Conservation (phyloP, 2,329 filamentous ascomycete genomes). For the Ambrosiella beaveri region DNA sequence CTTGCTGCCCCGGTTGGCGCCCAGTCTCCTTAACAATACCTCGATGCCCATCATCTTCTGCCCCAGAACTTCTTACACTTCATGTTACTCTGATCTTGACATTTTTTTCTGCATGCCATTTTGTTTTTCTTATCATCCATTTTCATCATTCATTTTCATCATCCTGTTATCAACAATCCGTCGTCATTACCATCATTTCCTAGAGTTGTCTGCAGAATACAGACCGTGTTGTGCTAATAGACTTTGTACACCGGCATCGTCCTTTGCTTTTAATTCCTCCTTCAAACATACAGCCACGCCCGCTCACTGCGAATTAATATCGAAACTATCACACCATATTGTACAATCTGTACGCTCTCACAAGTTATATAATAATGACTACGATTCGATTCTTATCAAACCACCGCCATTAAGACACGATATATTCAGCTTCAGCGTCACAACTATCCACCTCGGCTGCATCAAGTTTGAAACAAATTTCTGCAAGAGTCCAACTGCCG, state of each 20-base stretch:
- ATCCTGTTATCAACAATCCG: not conserved
- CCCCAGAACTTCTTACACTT: not conserved
- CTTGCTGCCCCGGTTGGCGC: not conserved
- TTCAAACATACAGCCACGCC: not conserved
- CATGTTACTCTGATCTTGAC: conserved; percentile 1
- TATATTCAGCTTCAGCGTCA: too few species aligned
- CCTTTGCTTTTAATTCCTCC: not conserved
- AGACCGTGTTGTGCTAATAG: not conserved
- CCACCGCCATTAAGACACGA: too few species aligned
- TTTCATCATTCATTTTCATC: not conserved
- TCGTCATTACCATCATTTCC: too few species aligned
- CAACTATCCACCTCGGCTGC: too few species aligned
- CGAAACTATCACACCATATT: not conserved
- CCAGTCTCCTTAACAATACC: conserved; percentile 7
- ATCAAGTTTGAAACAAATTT: too few species aligned
- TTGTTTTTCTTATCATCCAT: not conserved
- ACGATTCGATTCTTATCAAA: not conserved
- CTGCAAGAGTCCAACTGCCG: too few species aligned
- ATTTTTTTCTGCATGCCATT: not conserved
- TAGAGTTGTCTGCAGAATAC: too few species aligned
- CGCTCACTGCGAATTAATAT: not conserved
- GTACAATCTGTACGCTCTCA: not conserved
- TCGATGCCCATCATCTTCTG: conserved; percentile 4
- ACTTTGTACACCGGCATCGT: not conserved
- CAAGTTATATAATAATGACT: not conserved